Evolutionary conservation across 805 yeast genomes (phyloP).

Genomic region (Candida morakotiae): DNA sequence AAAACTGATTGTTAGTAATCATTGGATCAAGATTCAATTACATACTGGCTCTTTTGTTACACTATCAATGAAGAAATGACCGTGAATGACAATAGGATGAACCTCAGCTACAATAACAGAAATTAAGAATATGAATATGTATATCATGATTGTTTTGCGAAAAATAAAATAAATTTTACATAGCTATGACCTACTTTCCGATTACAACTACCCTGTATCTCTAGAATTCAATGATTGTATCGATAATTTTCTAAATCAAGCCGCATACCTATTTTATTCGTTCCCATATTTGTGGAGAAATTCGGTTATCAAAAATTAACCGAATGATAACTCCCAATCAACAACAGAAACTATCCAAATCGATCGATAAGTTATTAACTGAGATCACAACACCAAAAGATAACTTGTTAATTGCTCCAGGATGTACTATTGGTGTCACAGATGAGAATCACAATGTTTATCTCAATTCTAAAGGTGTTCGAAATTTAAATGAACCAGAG

Average conservation of each 20-base stretch:
- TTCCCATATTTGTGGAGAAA: no score
- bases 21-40: conserved; percentile 2
- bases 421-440: conserved; percentile 24
- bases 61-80: conserved; percentile 72
- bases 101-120: conserved; percentile 20
- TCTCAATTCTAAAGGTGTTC: conserved; percentile 19
- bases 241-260: no score
- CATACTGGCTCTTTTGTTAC: conserved; percentile 68
- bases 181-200: no score
- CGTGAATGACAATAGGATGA: conserved; percentile 66
- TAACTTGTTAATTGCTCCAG: conserved; percentile 11
- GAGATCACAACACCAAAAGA: conserved; percentile 10
- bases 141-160: not conserved
- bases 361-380: conserved; percentile 4
- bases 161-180: no score
- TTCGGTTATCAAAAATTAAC: no score
- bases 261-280: no score
- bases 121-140: not conserved
- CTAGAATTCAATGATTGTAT: no score
- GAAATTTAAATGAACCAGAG: conserved; percentile 13
- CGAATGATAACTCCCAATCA: no score
- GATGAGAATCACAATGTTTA: conserved; percentile 18
- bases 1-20: conserved; percentile 46
- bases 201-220: no score
- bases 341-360: no score